A percentile compares a stretch with the other conserved stretches of the same genome.
Evolutionary conservation across 2,329 filamentous ascomycete species (phyloP).

Genomic region (Biscogniauxia sp.): DNA sequence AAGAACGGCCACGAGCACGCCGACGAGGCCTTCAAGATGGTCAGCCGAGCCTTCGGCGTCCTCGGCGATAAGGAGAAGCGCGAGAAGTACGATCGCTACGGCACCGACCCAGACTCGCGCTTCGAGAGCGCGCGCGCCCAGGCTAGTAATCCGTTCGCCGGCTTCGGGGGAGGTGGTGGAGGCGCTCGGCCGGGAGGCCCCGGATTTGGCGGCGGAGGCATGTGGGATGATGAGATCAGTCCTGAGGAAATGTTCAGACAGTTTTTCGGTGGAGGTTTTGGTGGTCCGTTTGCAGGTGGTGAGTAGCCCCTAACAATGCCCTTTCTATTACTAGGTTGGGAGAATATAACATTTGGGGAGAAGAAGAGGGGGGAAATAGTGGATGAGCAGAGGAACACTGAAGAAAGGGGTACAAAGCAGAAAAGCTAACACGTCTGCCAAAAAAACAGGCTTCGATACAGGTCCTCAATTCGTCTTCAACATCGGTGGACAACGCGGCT

Average conservation of each 20-base stretch:
- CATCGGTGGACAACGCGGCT: conserved; percentile 83
- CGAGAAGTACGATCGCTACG: conserved; percentile 81
- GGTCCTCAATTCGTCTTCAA: conserved; percentile 95
- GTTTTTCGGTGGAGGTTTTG: conserved; percentile 80
- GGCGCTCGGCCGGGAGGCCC: conserved; percentile 25
- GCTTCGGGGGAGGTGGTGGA: conserved; percentile 41
- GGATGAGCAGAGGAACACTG: too few relatives aligned
- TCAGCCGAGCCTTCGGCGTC: conserved; percentile 88
- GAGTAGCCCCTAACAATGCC: conserved; percentile 20
- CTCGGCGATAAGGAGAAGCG: conserved; percentile 93
- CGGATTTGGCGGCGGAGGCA: conserved; percentile 55
- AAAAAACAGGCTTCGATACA: conserved; percentile 60
- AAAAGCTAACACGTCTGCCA: conserved; percentile 6
- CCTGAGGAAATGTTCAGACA: conserved; percentile 96
- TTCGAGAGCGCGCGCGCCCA: conserved; percentile 65
- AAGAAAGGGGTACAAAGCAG: background rate
- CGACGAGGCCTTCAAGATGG: conserved; percentile 98
- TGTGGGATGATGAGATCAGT: conserved; percentile 89
- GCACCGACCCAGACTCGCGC: conserved; percentile 86
- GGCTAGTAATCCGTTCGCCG: conserved; percentile 40
- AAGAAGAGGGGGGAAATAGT: too few relatives aligned
- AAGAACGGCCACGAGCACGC: conserved; percentile 96
- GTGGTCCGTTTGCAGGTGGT: conserved; percentile 68
- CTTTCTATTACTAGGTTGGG: background rate
- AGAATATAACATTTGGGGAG: background rate